Evolutionary conservation across 208 protist species (phyloP).

Genomic region (Balamuthia mandrillaris): DNA sequence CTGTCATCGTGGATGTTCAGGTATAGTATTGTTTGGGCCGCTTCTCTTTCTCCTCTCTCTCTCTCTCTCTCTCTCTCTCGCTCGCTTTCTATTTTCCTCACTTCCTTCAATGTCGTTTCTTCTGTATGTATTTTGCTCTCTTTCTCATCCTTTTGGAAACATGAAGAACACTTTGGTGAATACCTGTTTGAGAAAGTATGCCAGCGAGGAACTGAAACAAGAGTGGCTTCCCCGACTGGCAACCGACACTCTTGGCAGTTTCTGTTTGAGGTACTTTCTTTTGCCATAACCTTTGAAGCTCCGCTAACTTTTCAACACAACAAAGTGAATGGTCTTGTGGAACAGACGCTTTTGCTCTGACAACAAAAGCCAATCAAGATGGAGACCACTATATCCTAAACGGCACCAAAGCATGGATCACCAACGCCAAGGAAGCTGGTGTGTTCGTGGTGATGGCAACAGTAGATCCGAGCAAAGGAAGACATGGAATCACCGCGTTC

Average conservation of each 20-base stretch:
- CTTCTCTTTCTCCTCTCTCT: not conserved
- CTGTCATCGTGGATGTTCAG: slow-evolving; percentile 59
- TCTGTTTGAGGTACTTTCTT: slow-evolving; percentile 12
- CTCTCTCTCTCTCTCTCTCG: slow-evolving; percentile 41
- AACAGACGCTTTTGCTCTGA: slow-evolving; percentile 86
- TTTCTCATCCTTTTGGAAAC: not conserved
- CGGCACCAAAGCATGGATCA: slow-evolving; percentile 90
- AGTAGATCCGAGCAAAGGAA: slow-evolving; percentile 70
- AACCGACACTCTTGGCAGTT: slow-evolving; percentile 53
- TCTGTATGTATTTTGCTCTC: not conserved
- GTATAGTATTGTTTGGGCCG: not conserved
- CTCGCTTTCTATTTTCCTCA: slow-evolving; percentile 17
- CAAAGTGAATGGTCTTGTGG: slow-evolving; percentile 62
- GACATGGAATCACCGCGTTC: slow-evolving; percentile 89
- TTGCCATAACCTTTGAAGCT: not conserved
- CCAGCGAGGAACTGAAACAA: slow-evolving; percentile 75
- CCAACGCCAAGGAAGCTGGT: slow-evolving; percentile 82
- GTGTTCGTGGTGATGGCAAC: slow-evolving; percentile 90
- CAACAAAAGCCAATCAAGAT: slow-evolving; percentile 71
- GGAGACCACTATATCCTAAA: slow-evolving; percentile 84
- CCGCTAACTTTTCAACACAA: not conserved
- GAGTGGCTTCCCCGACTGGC: slow-evolving; percentile 85
- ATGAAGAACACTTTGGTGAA: slow-evolving; percentile 64
- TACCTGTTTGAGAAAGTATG: slow-evolving; percentile 57
- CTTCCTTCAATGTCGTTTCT: slow-evolving; percentile 9